Evolutionary conservation across 169 alveolate species (phyloP), one percentile per base, ranked within the genome.

Genomic region (Eimeria maxima): DNA sequence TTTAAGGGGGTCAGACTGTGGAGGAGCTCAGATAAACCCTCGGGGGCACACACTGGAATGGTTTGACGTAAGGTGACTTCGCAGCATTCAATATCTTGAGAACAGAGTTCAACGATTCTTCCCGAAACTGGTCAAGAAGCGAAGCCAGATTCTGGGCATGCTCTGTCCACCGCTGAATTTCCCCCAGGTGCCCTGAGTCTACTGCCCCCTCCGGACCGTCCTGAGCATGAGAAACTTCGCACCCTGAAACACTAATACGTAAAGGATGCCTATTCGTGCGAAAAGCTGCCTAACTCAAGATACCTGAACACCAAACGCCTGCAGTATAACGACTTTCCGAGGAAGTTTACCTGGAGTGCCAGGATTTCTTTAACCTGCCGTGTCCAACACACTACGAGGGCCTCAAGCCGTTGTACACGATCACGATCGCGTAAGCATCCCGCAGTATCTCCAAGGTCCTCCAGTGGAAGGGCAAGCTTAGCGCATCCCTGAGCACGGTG

Each of bases 331-430:
- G 20, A 18, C 83, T 0, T 13, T n/a, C 16, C 27, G 4, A 45
- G 44, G 45, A 44, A 22, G 14, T 67, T 45, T 92, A 98, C 99
- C 97, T 98, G 98, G 92, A 98, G 98, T 38, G 98, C 97, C 42
- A 98, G 98, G 44, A 98, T 98, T 42, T 98, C 99, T 95, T 98
- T 98, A 90, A 99, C 98, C 95, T 99, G 98, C 96, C 99, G 98
- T 44, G 99, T 98, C 99, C 99, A 99, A 95, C 98, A 98, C 84
- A 98, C 98, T 84, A 98, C 97, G 10, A 98, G 98, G 10, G 98
- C 98, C 96, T 99, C 99, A 76, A 98, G 98, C 94, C 99, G 98
- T 69, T 98, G 98, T 22, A 98, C 98, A 45, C 98, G 96, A 69
- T 98, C 99, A 95, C 98, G 98, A 95, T 99, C 99, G 95, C 98